Evolutionary conservation across 75 land plant genomes (phyloP), one percentile per base, ranked within the genome.

Genomic region (Cupressus sempervirens): DNA sequence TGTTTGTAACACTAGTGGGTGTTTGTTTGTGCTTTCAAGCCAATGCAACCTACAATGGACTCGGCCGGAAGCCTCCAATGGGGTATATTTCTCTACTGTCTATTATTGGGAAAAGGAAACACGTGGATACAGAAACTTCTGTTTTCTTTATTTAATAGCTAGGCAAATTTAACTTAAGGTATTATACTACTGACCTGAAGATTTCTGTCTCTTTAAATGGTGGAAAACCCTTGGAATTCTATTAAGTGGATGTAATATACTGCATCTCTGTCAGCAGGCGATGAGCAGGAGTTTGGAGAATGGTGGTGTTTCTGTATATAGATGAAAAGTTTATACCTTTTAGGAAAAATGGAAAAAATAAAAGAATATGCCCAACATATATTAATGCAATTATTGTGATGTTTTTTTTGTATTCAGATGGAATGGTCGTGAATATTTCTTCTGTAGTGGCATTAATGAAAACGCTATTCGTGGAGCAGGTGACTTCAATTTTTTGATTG

Each of bases 361-460:
- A 67, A 67, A 20, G 26, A 67, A 67, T 67, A 18, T 23, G 29
- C 7, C 30, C n/a, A n/a, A 6, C 7, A 1, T 67, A 67, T 3
- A 67, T 32, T 30, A 52, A 52, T 40, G 3, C 35, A 26, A 50
- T 15, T 12, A 20, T 15, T 14, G 23, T 38, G 26, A 6, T n/a
- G n/a, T 7, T 5, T 4, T 36, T 20, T 76, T 18, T 87, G 84
- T 80, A 48, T 20, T 46, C 87, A 94, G 96, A 43, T 95, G 97
- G 98, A 96, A 95, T 53, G 93, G 95, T 85, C 93, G 95, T 97
- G 93, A 93, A 85, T 91, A 91, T 54, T 96, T 95, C 84, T 74
- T 52, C 13, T 96, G 98, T 82, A 77, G 82, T 4, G 56, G 16
- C 4, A 89, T 96, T 54, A 84, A 91, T 83, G 97, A 95, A 86